These are phyloP conservation scores for Dactylella cylindrospora DNA, from an alignment of 2,329 filamentous ascomycete genomes.

Conservation along the genomic window DNA sequence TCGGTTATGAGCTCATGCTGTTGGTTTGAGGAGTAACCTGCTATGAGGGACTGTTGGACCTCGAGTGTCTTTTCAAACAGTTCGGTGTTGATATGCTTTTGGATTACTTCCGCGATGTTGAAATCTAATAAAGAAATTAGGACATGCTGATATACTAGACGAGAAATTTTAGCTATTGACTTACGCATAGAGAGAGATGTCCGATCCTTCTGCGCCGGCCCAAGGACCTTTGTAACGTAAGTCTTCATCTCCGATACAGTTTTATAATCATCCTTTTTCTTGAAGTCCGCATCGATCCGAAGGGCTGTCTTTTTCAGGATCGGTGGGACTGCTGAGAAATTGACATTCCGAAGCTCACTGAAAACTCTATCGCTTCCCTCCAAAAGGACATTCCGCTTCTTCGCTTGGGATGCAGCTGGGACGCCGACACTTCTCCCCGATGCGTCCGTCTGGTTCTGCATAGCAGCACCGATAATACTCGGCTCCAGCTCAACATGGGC, in stretches of 20 bases:
- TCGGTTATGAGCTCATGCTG: constrained; percentile 92
- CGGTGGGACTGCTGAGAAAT: constrained; percentile 90
- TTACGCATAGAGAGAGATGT: constrained; percentile 40
- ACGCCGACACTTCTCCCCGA: constrained; percentile 33
- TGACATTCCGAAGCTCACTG: constrained; percentile 81
- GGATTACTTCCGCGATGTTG: constrained; percentile 81
- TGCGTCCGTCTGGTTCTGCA: constrained; percentile 24
- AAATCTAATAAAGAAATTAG: no score
- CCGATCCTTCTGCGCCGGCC: constrained; percentile 37
- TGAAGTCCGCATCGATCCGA: constrained; percentile 81
- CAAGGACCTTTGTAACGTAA: constrained; percentile 90
- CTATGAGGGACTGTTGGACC: constrained; percentile 83
- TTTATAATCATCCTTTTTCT: constrained; percentile 80
- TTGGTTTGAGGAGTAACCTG: constrained; percentile 81
- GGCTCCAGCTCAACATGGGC: constrained; percentile 77
- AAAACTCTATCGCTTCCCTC: constrained; percentile 89
- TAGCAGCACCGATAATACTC: constrained; percentile 26
- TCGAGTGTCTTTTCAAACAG: constrained; percentile 85
- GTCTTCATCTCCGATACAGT: constrained; percentile 88
- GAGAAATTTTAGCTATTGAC: neutral
- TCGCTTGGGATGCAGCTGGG: constrained; percentile 59
- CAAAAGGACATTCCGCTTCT: constrained; percentile 83
- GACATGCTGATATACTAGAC: no score
- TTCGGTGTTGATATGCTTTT: constrained; percentile 86
- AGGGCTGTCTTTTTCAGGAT: constrained; percentile 88